Evolutionary conservation across 2,329 filamentous ascomycete species (phyloP).

Genomic region (Dactylella cylindrospora): DNA sequence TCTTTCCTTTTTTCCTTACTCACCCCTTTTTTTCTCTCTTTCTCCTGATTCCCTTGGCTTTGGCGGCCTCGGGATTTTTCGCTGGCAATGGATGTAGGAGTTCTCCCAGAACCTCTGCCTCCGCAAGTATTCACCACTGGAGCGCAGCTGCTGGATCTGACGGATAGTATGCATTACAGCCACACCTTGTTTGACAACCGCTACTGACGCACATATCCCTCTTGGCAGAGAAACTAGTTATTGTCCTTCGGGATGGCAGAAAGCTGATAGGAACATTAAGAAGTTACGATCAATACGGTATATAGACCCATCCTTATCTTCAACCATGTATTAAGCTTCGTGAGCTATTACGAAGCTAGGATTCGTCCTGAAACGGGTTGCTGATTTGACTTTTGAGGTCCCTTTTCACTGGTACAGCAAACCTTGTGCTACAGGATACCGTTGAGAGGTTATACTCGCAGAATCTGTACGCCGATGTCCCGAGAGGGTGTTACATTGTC

Average conservation of each 20-base stretch:
- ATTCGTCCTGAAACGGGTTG: background rate
- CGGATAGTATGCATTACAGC: slow-evolving; percentile 70
- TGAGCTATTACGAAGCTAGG: no score
- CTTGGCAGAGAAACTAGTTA: slow-evolving; percentile 81
- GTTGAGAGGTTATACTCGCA: slow-evolving; percentile 80
- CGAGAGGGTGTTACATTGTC: slow-evolving; percentile 84
- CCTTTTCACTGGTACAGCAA: slow-evolving; percentile 61
- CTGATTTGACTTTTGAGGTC: slow-evolving; percentile 3
- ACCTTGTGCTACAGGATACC: slow-evolving; percentile 90
- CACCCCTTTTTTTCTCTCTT: background rate
- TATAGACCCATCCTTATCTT: no score
- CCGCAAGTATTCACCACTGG: slow-evolving; percentile 99
- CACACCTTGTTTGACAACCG: slow-evolving; percentile 5
- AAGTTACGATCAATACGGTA: slow-evolving; percentile 98
- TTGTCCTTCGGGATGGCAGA: slow-evolving; percentile 86
- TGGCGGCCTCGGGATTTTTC: slow-evolving; percentile 8
- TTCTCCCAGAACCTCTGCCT: slow-evolving; percentile 65
- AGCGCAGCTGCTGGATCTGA: slow-evolving; percentile 90
- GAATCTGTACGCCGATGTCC: slow-evolving; percentile 77
- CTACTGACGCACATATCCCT: slow-evolving; percentile 15
- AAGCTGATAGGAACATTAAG: slow-evolving; percentile 90
- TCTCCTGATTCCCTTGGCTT: slow-evolving; percentile 15
- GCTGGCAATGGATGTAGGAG: slow-evolving; percentile 40
- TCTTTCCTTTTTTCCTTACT: slow-evolving; percentile 2
- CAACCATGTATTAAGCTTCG: no score